These are phyloP conservation scores for Clathrospora elynae DNA, from an alignment of 2,329 filamentous ascomycete genomes.

Conservation along the genomic window DNA sequence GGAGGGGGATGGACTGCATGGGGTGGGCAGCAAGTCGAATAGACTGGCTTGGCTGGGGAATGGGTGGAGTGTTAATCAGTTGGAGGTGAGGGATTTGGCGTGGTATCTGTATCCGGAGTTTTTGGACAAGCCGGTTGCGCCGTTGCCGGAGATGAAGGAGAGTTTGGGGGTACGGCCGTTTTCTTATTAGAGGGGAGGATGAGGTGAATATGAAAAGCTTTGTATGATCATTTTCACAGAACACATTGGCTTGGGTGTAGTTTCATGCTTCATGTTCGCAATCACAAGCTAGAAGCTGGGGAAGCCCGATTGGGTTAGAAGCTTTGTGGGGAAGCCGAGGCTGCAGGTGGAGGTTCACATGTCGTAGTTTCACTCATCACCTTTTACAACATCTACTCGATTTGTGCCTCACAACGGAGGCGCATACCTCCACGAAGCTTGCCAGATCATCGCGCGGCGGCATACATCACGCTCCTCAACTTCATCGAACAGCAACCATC, in stretches of 20 bases:
- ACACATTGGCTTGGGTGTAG: no score
- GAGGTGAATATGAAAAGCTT: no score
- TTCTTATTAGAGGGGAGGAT: conserved; percentile 46
- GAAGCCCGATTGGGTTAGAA: conserved; percentile 11
- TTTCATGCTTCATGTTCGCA: no score
- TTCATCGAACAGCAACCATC: neutral
- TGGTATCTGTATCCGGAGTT: conserved; percentile 52
- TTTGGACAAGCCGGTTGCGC: conserved; percentile 42
- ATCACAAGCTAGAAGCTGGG: conserved; percentile 8
- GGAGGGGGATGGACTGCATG: conserved; percentile 9
- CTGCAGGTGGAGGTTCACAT: conserved; percentile 33
- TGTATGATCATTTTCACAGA: no score
- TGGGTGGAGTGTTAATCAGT: conserved; percentile 35
- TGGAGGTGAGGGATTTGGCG: conserved; percentile 46
- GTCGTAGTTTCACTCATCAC: conserved; percentile 18
- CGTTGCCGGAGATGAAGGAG: conserved; percentile 49
- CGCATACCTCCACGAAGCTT: conserved; percentile 1
- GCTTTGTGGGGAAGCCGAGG: conserved; percentile 31
- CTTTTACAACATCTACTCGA: conserved; percentile 8
- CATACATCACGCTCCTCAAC: neutral
- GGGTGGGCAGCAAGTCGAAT: conserved; percentile 31
- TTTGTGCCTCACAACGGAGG: conserved; percentile 16
- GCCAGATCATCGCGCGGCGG: neutral
- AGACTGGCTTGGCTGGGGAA: conserved; percentile 43
- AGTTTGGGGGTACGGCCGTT: conserved; percentile 44